phyloP scores from a whole-genome alignment of 2,329 filamentous ascomycete genomes.

The Talaromyces amestolkiae region DNA sequence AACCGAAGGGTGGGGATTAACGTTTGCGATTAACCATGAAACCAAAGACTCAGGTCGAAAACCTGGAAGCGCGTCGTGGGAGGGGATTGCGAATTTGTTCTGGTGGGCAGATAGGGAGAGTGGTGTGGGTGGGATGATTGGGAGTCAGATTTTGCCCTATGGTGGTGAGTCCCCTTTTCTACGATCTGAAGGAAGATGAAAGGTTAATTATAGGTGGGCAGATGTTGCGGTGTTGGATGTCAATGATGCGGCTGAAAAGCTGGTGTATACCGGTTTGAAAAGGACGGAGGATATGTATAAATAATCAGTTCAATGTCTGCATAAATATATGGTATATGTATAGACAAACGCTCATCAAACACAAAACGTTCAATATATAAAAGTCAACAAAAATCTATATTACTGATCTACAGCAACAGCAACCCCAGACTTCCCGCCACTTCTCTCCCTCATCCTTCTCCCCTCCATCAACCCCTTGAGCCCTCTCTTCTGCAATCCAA shows the following conservation, averaged over 20 bases:
- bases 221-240: slow-evolving; percentile 16
- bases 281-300: slow-evolving; percentile 8
- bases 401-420: slow-evolving; percentile 10
- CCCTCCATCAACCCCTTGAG: slow-evolving; percentile 93
- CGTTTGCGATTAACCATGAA: slow-evolving; percentile 41
- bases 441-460: slow-evolving; percentile 74
- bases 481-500: slow-evolving; percentile 91
- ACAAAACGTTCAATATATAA: neutral
- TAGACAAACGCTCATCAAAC: neutral
- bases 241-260: slow-evolving; percentile 13
- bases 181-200: neutral
- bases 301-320: neutral
- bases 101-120: slow-evolving; percentile 60
- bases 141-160: slow-evolving; percentile 53
- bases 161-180: slow-evolving; percentile 23
- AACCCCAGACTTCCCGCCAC: slow-evolving; percentile 25
- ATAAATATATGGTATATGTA: slow-evolving; percentile 7
- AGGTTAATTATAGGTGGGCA: neutral
- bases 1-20: slow-evolving; percentile 65
- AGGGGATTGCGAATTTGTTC: slow-evolving; percentile 56
- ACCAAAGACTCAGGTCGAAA: slow-evolving; percentile 52
- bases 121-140: slow-evolving; percentile 55
- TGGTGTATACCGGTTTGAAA: slow-evolving; percentile 11
- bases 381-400: neutral
- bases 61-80: slow-evolving; percentile 52